Percentiles rank a stretch among this genome's conserved stretches.
Conservation (phyloP, 108 stramenopile genomes). For the Cyclotella baltica region DNA sequence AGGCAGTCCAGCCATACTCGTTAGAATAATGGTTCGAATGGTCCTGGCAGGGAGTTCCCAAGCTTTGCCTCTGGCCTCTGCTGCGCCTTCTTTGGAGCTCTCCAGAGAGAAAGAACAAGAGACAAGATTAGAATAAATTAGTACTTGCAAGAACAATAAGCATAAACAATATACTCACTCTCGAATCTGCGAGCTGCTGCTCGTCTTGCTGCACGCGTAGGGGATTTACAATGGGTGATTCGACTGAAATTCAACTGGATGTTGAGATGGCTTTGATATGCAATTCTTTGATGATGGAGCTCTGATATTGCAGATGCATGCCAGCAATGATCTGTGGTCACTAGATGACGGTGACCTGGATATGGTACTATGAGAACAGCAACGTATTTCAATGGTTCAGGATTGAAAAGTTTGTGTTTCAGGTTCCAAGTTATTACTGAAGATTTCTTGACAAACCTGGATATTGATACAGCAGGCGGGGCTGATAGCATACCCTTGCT, state of each 20-base stretch:
- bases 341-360: slow-evolving; percentile 15
- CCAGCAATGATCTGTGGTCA: slow-evolving; percentile 14
- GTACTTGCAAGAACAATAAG: neutral
- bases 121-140: neutral
- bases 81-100: slow-evolving; percentile 11
- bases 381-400: slow-evolving; percentile 44
- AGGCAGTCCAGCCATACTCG: slow-evolving; percentile 19
- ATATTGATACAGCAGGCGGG: slow-evolving; percentile 23
- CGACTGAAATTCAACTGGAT: slow-evolving; percentile 34
- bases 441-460: slow-evolving; percentile 33
- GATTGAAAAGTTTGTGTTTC: slow-evolving; percentile 44
- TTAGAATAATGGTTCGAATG: slow-evolving; percentile 35
- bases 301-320: neutral
- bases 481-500: slow-evolving; percentile 29
- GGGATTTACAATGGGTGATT: slow-evolving; percentile 45
- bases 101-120: neutral
- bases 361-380: slow-evolving; percentile 42
- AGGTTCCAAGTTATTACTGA: slow-evolving; percentile 45
- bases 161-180: neutral
- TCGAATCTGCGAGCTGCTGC: slow-evolving; percentile 11
- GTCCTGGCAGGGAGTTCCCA: slow-evolving; percentile 27
- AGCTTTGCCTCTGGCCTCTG: slow-evolving; percentile 31
- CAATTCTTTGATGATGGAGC: slow-evolving; percentile 7
- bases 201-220: neutral
- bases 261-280: slow-evolving; percentile 23